A percentile compares a stretch with the other conserved stretches of the same genome.
phyloP scores from a whole-genome alignment of 2,329 filamentous ascomycete genomes.

The Penicillium sp. region DNA sequence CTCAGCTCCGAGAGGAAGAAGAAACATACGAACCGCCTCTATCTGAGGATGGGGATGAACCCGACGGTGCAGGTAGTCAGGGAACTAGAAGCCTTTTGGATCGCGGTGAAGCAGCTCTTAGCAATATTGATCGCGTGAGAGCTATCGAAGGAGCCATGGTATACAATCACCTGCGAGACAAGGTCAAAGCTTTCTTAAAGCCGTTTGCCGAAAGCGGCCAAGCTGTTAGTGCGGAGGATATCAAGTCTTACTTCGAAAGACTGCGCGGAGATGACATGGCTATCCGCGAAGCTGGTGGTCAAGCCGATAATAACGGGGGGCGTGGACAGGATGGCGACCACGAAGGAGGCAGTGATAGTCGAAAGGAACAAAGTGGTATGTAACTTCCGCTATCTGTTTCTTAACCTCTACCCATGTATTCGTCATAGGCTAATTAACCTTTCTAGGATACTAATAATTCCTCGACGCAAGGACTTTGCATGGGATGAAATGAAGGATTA shows the following conservation, averaged over 20 bases:
- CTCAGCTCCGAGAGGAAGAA: slow-evolving; percentile 88
- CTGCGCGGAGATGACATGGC: slow-evolving; percentile 79
- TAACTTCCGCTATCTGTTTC: slow-evolving; percentile 7
- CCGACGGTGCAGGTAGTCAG: slow-evolving; percentile 50
- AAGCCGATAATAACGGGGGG: slow-evolving; percentile 33
- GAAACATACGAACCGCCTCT: slow-evolving; percentile 89
- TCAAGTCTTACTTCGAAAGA: slow-evolving; percentile 94
- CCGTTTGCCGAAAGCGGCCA: slow-evolving; percentile 89
- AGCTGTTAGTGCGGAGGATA: slow-evolving; percentile 87
- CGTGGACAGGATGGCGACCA: slow-evolving; percentile 14
- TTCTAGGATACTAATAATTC: slow-evolving; percentile 4
- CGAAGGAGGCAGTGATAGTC: slow-evolving; percentile 28
- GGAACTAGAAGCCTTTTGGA: slow-evolving; percentile 83
- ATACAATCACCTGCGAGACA: slow-evolving; percentile 93
- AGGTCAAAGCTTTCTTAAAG: slow-evolving; percentile 89
- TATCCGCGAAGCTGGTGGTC: slow-evolving; percentile 60
- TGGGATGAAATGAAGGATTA: background rate
- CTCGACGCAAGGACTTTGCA: background rate
- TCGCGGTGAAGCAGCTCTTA: slow-evolving; percentile 85
- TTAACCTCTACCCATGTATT: background rate
- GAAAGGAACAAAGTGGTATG: slow-evolving; percentile 47
- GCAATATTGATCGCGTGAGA: slow-evolving; percentile 84
- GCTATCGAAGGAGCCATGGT: slow-evolving; percentile 98
- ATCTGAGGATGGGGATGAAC: slow-evolving; percentile 58
- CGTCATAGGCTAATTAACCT: background rate